A percentile compares a stretch with the other conserved stretches of the same genome.
phyloP scores from a whole-genome alignment of 257 asterid genomes.

The Salvia splendens region DNA sequence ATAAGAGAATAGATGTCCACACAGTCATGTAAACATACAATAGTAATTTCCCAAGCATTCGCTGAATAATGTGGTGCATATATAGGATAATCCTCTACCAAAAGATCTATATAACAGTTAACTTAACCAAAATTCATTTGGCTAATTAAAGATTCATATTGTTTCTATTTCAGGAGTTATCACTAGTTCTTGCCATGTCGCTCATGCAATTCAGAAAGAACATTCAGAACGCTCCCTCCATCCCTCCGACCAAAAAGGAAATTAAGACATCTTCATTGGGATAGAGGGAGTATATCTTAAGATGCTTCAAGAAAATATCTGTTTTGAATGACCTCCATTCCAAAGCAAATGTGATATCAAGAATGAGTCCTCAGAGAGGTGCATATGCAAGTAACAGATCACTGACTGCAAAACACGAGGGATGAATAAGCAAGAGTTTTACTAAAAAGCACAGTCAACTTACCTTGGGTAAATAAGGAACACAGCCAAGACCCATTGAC shows the following conservation, averaged over 20 bases:
- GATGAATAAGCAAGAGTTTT: conserved; percentile 9
- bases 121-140: not conserved
- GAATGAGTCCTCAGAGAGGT: conserved; percentile 17
- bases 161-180: conserved; percentile 1
- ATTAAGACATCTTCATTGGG: too few species aligned
- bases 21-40: conserved; percentile 1
- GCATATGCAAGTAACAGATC: conserved; percentile 22
- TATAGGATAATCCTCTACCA: not conserved
- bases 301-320: conserved; percentile 4
- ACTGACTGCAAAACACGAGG: conserved; percentile 9
- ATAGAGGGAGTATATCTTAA: not conserved
- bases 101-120: conserved; percentile 2
- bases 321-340: not conserved
- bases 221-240: not conserved
- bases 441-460: conserved; percentile 39
- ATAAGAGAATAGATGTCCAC: not conserved
- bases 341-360: not conserved
- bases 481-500: conserved; percentile 99
- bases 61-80: conserved; percentile 6
- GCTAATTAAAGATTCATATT: not conserved
- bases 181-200: not conserved
- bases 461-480: conserved; percentile 98
- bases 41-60: conserved; percentile 11
- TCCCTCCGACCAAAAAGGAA: too few species aligned
- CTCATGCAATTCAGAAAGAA: conserved; percentile 14